These are phyloP conservation scores for Verticillium longisporum DNA, from an alignment of 2,329 filamentous ascomycete genomes.

Conservation along the genomic window DNA sequence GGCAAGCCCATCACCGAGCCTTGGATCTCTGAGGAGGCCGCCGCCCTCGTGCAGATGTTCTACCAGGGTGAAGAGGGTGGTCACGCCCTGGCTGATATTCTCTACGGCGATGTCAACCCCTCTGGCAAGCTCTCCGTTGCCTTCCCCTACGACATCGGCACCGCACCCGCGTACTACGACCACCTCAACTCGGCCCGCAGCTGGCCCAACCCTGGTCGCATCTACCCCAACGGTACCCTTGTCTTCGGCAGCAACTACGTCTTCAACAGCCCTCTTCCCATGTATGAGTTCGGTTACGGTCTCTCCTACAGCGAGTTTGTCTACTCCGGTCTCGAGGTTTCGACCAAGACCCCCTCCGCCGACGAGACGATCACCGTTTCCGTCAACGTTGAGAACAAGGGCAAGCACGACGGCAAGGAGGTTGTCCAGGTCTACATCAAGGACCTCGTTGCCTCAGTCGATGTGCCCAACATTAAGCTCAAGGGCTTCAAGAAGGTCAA, in stretches of 20 bases:
- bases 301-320: constrained; percentile 58
- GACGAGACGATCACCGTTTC: constrained; percentile 50
- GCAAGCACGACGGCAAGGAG: constrained; percentile 51
- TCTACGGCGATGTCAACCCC: constrained; percentile 59
- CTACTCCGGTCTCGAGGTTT: constrained; percentile 48
- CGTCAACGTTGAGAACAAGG: constrained; percentile 56
- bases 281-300: constrained; percentile 62
- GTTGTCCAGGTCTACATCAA: constrained; percentile 64
- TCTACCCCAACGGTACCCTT: constrained; percentile 51
- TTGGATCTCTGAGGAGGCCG: constrained; percentile 61
- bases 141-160: constrained; percentile 61
- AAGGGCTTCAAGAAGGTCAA: constrained; percentile 62
- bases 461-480: constrained; percentile 56
- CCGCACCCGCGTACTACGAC: constrained; percentile 64
- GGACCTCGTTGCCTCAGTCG: constrained; percentile 55
- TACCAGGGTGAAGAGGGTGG: constrained; percentile 67
- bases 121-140: constrained; percentile 60
- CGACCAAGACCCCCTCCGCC: constrained; percentile 35
- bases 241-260: constrained; percentile 61
- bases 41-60: constrained; percentile 66
- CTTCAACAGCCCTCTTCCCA: constrained; percentile 48
- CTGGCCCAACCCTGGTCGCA: constrained; percentile 43
- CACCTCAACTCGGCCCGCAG: constrained; percentile 60
- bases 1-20: constrained; percentile 68
- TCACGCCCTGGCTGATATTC: constrained; percentile 57